Percentiles rank a stretch among this genome's conserved stretches.
Conservation (phyloP, 2,329 filamentous ascomycete species). For the Ilyonectria mors-panacis region DNA sequence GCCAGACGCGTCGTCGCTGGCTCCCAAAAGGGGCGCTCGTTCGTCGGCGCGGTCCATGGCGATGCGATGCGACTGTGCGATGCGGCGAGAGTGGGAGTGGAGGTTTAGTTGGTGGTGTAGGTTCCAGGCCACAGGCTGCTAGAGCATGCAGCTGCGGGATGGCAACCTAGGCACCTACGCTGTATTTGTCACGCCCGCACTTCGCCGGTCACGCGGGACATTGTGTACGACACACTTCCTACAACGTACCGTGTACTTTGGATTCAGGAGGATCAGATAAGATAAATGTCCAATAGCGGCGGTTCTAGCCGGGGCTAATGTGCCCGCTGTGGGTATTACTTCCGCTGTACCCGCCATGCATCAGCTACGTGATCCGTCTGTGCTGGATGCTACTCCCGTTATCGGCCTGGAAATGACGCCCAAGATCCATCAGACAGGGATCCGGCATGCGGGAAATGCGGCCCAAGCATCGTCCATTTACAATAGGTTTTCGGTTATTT, state of each 20-base stretch:
- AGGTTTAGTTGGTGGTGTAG: background rate
- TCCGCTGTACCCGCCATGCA: too few relatives aligned
- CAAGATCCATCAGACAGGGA: too few relatives aligned
- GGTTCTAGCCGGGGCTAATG: constrained; percentile 42
- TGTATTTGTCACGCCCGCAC: background rate
- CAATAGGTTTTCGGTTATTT: background rate
- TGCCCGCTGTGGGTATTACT: background rate
- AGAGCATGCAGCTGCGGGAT: background rate
- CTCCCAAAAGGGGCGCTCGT: background rate
- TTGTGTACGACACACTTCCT: too few relatives aligned
- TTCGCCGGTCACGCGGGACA: background rate
- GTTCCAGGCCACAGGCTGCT: background rate
- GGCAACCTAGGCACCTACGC: background rate
- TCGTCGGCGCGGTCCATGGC: background rate
- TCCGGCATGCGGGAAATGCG: too few relatives aligned
- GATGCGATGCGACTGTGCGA: background rate
- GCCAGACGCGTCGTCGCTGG: background rate
- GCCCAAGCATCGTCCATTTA: too few relatives aligned
- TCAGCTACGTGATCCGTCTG: too few relatives aligned
- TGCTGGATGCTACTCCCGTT: too few relatives aligned
- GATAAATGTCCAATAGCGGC: constrained; percentile 43
- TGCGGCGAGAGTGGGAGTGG: background rate
- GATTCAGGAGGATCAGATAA: constrained; percentile 43
- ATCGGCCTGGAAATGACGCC: too few relatives aligned
- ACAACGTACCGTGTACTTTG: constrained; percentile 9